A percentile compares a stretch with the other conserved stretches of the same genome.
These are phyloP conservation scores for Russula sp. DNA, from an alignment of 768 basidiomycete genomes.

Conservation along the genomic window DNA sequence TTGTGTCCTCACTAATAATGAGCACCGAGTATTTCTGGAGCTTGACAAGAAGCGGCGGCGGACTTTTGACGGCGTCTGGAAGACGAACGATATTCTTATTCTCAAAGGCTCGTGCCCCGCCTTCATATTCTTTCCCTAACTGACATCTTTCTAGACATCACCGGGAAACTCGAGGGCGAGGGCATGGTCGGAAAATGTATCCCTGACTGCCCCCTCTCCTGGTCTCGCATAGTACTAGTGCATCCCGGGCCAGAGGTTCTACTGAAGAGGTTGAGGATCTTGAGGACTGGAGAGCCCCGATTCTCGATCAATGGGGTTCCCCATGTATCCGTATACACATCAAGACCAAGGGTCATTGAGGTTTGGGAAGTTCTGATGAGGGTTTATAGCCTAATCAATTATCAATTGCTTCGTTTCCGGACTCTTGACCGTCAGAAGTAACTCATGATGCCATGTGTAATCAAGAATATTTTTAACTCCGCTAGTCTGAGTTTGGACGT, in stretches of 20 bases:
- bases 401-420: no score
- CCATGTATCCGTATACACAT: not conserved
- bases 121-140: not conserved
- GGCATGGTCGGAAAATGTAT: not conserved
- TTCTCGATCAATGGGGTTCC: not conserved
- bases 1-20: conserved; percentile 7
- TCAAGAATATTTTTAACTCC: no score
- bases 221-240: no score
- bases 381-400: no score
- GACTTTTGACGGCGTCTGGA: conserved; percentile 8
- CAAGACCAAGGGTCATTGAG: not conserved
- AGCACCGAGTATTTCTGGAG: conserved; percentile 5
- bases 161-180: conserved; percentile 5
- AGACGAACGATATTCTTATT: not conserved
- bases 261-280: not conserved
- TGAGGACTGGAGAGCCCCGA: not conserved
- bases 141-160: not conserved
- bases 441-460: no score
- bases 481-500: no score
- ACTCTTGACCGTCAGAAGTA: no score
- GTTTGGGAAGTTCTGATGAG: not conserved
- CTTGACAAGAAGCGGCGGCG: not conserved
- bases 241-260: not conserved
- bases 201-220: not conserved
- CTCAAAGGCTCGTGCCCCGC: not conserved